phyloP scores from a whole-genome alignment of 495 filamentous ascomycete species.

The Thermothielavioides terrestris region DNA sequence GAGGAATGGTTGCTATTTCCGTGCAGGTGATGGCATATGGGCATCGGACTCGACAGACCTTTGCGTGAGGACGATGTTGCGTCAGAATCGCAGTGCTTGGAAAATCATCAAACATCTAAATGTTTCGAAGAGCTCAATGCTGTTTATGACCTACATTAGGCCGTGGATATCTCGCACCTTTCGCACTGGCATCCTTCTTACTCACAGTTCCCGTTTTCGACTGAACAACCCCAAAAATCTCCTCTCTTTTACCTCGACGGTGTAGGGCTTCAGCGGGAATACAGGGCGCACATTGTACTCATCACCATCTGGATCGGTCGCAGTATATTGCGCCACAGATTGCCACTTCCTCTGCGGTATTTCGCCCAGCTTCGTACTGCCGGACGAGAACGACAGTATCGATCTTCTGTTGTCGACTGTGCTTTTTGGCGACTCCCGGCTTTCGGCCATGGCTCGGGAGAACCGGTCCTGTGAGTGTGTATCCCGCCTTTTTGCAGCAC shows the following conservation, averaged over 20 bases:
- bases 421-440: not conserved
- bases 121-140: too few species aligned
- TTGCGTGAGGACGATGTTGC: too few species aligned
- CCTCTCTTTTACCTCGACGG: slow-evolving; percentile 21
- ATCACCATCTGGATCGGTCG: slow-evolving; percentile 10
- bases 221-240: slow-evolving; percentile 24
- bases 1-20: too few species aligned
- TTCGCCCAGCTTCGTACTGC: slow-evolving; percentile 33
- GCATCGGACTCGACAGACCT: too few species aligned
- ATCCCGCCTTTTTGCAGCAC: not conserved
- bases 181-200: too few species aligned
- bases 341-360: slow-evolving; percentile 24
- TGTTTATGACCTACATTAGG: not conserved
- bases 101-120: too few species aligned
- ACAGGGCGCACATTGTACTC: slow-evolving; percentile 23
- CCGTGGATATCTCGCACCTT: not conserved
- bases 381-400: slow-evolving; percentile 22
- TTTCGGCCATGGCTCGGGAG: not conserved
- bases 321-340: slow-evolving; percentile 6
- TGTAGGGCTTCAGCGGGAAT: slow-evolving; percentile 27
- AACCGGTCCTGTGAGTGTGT: not conserved
- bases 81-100: too few species aligned
- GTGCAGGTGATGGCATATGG: too few species aligned
- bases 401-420: slow-evolving; percentile 20
- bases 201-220: slow-evolving; percentile 8